Conservation (phyloP, 2,329 filamentous ascomycete species). For the Ceratocystiopsis sp. region DNA sequence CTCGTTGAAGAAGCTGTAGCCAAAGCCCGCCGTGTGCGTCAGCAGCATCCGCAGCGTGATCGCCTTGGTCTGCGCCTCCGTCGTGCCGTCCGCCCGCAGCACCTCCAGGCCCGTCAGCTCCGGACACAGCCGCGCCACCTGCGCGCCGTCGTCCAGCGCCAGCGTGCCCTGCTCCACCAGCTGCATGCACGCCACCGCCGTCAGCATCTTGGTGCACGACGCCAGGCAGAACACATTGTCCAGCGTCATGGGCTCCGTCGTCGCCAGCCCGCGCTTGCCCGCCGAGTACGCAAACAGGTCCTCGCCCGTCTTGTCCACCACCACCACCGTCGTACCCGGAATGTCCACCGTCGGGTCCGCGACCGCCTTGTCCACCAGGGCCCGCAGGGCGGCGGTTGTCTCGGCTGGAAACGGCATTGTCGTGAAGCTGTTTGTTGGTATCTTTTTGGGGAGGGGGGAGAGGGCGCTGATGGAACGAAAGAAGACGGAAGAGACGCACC, state of each 20-base stretch:
- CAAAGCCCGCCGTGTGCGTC: constrained; percentile 37
- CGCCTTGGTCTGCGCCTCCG: constrained; percentile 25
- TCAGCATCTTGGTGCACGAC: constrained; percentile 39
- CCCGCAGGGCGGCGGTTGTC: constrained; percentile 10
- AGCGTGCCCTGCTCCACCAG: constrained; percentile 34
- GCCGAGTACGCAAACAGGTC: constrained; percentile 30
- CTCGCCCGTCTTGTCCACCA: constrained; percentile 29
- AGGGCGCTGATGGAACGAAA: too few relatives aligned
- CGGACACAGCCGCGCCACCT: constrained; percentile 28
- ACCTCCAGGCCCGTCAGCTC: constrained; percentile 32
- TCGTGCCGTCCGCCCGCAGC: constrained; percentile 19
- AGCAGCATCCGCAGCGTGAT: constrained; percentile 44
- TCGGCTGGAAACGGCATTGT: constrained; percentile 9
- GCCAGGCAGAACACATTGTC: constrained; percentile 45
- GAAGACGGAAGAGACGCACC: too few relatives aligned
- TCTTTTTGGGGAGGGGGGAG: too few relatives aligned
- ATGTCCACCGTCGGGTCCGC: constrained; percentile 22
- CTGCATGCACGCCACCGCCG: constrained; percentile 36
- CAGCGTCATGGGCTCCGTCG: constrained; percentile 34
- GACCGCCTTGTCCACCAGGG: constrained; percentile 20
- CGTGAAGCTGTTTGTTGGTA: neutral
- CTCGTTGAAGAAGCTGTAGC: constrained; percentile 37
- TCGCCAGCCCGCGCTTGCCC: constrained; percentile 26
- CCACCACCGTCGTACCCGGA: constrained; percentile 26
- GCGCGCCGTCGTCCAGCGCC: constrained; percentile 28